phyloP scores from a whole-genome alignment of 352 stramenopile genomes.

The Pythium grandisporangium region DNA sequence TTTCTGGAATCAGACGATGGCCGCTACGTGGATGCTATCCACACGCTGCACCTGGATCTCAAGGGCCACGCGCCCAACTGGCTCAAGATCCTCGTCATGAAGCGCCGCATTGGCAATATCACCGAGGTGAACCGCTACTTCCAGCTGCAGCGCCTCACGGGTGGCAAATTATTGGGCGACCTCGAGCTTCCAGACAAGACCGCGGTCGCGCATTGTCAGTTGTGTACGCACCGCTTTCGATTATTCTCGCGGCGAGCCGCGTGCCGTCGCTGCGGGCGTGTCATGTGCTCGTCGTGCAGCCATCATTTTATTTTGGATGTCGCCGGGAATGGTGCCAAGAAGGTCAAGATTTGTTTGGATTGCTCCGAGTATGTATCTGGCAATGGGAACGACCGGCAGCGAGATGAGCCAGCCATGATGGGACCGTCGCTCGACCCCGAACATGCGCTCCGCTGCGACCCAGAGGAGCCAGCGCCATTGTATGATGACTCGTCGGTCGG shows the following conservation, averaged over 20 bases:
- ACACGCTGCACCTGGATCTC: slow-evolving; percentile 72
- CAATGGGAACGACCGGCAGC: slow-evolving; percentile 6
- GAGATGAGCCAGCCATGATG: slow-evolving; percentile 1
- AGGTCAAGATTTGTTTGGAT: slow-evolving; percentile 57
- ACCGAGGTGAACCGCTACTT: slow-evolving; percentile 62
- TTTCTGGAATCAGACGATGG: slow-evolving; percentile 54
- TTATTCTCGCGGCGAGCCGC: slow-evolving; percentile 55
- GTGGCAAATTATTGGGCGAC: slow-evolving; percentile 42
- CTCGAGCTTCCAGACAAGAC: slow-evolving; percentile 50
- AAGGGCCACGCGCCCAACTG: slow-evolving; percentile 71
- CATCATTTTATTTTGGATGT: slow-evolving; percentile 46
- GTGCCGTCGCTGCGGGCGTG: slow-evolving; percentile 69
- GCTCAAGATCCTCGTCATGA: slow-evolving; percentile 72
- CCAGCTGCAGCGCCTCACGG: slow-evolving; percentile 37
- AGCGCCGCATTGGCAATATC: slow-evolving; percentile 69
- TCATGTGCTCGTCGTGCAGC: slow-evolving; percentile 57
- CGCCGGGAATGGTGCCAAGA: slow-evolving; percentile 31
- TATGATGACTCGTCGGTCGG: slow-evolving; percentile 35
- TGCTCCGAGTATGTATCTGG: slow-evolving; percentile 44
- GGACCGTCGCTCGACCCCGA: too few species aligned
- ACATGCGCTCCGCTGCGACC: slow-evolving; percentile 7
- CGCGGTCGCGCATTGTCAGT: slow-evolving; percentile 27
- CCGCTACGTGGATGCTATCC: slow-evolving; percentile 54
- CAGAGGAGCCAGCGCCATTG: slow-evolving; percentile 14
- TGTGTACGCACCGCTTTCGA: slow-evolving; percentile 41